Evolutionary conservation across 441 rosid species (phyloP).

Genomic region (Erodium chrysanthum): DNA sequence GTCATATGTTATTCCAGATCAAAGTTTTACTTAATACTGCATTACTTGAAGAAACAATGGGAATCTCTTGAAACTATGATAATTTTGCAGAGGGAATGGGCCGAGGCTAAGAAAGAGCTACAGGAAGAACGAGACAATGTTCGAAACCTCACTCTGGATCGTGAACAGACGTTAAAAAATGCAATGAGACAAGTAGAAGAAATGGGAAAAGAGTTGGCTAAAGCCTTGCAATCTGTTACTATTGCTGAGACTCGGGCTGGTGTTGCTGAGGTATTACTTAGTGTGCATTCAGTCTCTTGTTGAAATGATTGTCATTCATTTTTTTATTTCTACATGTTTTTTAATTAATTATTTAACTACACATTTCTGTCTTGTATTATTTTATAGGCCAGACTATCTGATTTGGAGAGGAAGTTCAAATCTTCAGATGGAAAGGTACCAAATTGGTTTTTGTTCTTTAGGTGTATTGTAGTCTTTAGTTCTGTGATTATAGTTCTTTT

Average conservation of each 20-base stretch:
- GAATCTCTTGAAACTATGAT: neutral
- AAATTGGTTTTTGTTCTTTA: neutral
- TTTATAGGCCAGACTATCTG: slow-evolving; percentile 65
- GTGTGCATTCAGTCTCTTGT: neutral
- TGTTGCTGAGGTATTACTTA: slow-evolving; percentile 28
- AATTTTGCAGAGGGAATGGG: slow-evolving; percentile 76
- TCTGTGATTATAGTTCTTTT: neutral
- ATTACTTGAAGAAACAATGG: neutral
- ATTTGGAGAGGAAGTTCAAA: slow-evolving; percentile 44
- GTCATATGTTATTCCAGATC: neutral
- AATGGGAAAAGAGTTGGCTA: slow-evolving; percentile 66
- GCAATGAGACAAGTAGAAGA: slow-evolving; percentile 85
- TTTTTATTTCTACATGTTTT: neutral
- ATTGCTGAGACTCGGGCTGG: slow-evolving; percentile 85
- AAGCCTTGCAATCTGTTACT: slow-evolving; percentile 63
- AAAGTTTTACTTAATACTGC: neutral
- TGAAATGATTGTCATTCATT: neutral
- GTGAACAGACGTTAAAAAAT: slow-evolving; percentile 60
- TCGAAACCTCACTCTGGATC: slow-evolving; percentile 51
- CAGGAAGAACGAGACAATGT: slow-evolving; percentile 73
- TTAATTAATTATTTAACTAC: neutral
- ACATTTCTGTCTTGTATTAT: slow-evolving; percentile 2
- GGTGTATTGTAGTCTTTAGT: neutral
- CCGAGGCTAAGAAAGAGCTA: slow-evolving; percentile 78
- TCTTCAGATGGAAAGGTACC: slow-evolving; percentile 58